Evolutionary conservation across 2,329 filamentous ascomycete genomes (phyloP).

Genomic region (Aspergillus thermomutatus): DNA sequence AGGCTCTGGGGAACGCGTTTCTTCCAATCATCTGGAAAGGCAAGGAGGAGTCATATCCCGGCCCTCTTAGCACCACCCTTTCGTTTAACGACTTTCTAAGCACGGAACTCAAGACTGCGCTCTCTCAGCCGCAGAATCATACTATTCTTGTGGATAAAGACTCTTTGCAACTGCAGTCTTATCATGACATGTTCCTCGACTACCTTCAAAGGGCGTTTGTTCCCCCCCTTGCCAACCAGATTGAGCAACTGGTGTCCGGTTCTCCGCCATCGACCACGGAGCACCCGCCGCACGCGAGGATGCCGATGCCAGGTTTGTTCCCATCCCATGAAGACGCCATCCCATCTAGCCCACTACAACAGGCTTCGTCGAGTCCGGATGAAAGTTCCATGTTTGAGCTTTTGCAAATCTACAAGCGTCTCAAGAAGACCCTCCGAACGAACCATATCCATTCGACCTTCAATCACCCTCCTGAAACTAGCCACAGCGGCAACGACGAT

Average conservation of each 20-base stretch:
- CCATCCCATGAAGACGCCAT: constrained; percentile 33
- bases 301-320: constrained; percentile 39
- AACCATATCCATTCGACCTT: constrained; percentile 51
- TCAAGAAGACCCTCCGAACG: constrained; percentile 53
- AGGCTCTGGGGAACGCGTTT: constrained; percentile 92
- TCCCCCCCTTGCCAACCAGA: constrained; percentile 44
- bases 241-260: constrained; percentile 32
- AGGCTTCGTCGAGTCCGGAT: constrained; percentile 22
- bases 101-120: constrained; percentile 50
- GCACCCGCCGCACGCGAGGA: constrained; percentile 27
- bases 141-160: constrained; percentile 39
- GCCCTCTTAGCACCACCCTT: constrained; percentile 59
- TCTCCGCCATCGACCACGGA: constrained; percentile 26
- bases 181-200: constrained; percentile 49
- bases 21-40: constrained; percentile 94
- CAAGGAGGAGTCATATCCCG: constrained; percentile 78
- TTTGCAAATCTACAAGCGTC: constrained; percentile 53
- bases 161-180: constrained; percentile 31
- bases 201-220: constrained; percentile 53
- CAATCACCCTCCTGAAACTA: constrained; percentile 39
- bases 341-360: constrained; percentile 30
- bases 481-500: constrained; percentile 40
- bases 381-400: constrained; percentile 47
- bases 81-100: constrained; percentile 69
- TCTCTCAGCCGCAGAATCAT: constrained; percentile 50